Percentiles rank a stretch among this genome's conserved stretches.
Evolutionary conservation across 1,284 basidiomycete genomes (phyloP).

Genomic region (Pseudomicrostroma phylloplanum): DNA sequence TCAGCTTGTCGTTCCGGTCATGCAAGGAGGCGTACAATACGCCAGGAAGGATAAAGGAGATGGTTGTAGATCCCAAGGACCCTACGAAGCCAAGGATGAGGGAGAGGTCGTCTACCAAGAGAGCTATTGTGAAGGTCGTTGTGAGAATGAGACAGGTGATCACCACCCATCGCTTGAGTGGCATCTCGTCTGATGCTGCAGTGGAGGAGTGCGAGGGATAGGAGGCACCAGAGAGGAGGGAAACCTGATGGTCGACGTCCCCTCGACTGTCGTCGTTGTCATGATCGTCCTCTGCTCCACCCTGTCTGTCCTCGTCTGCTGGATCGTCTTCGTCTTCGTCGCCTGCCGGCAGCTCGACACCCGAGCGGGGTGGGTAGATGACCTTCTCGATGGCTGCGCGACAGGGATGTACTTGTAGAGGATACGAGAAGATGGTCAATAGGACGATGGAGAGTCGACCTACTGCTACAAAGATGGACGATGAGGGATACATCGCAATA

Average conservation of each 20-base stretch:
- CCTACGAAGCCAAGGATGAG: conserved; percentile 74
- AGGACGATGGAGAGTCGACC: conserved; percentile 88
- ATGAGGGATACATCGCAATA: conserved; percentile 67
- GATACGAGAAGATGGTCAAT: conserved; percentile 59
- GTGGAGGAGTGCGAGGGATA: neutral
- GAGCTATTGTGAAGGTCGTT: conserved; percentile 34
- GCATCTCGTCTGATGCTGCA: conserved; percentile 13
- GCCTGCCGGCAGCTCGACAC: neutral
- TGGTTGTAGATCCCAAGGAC: conserved; percentile 87
- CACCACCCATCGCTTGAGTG: conserved; percentile 12
- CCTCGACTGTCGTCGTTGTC: conserved; percentile 15
- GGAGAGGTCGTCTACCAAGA: conserved; percentile 47
- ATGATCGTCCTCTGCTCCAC: conserved; percentile 36
- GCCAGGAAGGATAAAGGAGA: conserved; percentile 72
- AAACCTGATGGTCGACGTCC: conserved; percentile 13
- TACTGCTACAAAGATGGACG: conserved; percentile 81
- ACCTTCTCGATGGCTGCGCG: conserved; percentile 87
- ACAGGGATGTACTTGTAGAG: conserved; percentile 70
- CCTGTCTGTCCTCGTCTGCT: conserved; percentile 13
- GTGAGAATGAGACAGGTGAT: conserved; percentile 38
- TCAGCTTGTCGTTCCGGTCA: neutral
- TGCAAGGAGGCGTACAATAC: conserved; percentile 1
- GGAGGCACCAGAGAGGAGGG: conserved; percentile 21
- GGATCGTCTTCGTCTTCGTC: conserved; percentile 15
- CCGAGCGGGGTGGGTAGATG: conserved; percentile 52